Conservation (phyloP, 352 stramenopile genomes). For the Globisporangium okanoganense region DNA sequence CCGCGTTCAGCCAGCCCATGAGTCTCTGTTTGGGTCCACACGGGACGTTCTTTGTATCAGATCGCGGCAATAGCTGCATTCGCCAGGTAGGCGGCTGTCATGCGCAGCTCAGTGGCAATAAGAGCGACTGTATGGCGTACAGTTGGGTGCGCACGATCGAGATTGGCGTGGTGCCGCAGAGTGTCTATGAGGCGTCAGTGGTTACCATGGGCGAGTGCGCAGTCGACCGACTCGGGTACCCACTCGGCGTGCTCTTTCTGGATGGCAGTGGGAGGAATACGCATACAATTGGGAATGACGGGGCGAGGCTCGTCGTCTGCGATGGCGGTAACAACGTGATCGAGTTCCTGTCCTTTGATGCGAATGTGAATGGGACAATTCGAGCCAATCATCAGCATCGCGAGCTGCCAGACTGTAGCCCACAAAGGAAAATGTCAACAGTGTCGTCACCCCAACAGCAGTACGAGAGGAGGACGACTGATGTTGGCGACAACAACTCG, state of each 20-base stretch:
- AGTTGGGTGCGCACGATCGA: conserved; percentile 43
- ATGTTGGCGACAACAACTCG: neutral
- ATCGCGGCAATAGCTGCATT: conserved; percentile 41
- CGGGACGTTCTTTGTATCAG: conserved; percentile 36
- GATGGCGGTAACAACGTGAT: conserved; percentile 25
- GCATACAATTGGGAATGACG: no score
- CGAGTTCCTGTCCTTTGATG: conserved; percentile 10
- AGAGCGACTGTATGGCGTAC: conserved; percentile 20
- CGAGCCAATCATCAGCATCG: neutral
- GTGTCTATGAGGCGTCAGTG: conserved; percentile 2
- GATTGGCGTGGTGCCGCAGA: conserved; percentile 16
- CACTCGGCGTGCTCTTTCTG: conserved; percentile 12
- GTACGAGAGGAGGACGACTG: neutral
- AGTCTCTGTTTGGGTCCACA: conserved; percentile 24
- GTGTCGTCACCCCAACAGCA: neutral
- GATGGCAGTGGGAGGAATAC: neutral
- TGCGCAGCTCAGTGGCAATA: conserved; percentile 1
- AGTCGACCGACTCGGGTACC: conserved; percentile 10
- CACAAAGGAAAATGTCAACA: neutral
- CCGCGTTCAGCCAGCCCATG: conserved; percentile 35
- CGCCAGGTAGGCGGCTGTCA: conserved; percentile 34
- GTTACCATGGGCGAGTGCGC: neutral
- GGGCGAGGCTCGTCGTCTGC: conserved; percentile 17
- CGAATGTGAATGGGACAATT: neutral
- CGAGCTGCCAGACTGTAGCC: neutral